Percentiles rank a stretch among this genome's conserved stretches.
phyloP scores from a whole-genome alignment of 345 rosid species.

The Hibiscus trionum region DNA sequence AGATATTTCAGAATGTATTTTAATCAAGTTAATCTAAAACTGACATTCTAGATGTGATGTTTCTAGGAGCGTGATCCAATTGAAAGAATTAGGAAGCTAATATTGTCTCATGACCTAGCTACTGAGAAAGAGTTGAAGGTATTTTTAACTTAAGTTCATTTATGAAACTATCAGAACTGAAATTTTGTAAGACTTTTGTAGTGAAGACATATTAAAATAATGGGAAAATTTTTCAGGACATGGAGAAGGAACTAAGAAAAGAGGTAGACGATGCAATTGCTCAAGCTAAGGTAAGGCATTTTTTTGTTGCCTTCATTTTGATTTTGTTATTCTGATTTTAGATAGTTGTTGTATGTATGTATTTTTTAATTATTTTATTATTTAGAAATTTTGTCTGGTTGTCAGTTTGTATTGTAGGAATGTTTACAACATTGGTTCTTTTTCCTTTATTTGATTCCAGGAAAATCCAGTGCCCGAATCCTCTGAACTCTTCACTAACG shows the following conservation, averaged over 20 bases:
- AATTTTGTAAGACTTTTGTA: not conserved
- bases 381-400: no score
- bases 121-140: constrained; percentile 96
- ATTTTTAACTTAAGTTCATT: not conserved
- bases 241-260: constrained; percentile 81
- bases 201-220: not conserved
- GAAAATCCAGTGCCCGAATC: constrained; percentile 94
- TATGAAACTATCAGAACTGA: not conserved
- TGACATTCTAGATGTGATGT: not conserved
- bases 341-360: not conserved
- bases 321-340: not conserved
- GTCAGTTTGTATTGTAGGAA: no score
- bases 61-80: constrained; percentile 88
- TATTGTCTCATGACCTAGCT: constrained; percentile 72
- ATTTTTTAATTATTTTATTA: no score
- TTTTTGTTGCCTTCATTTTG: not conserved
- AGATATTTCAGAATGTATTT: not conserved
- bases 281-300: constrained; percentile 73
- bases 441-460: constrained; percentile 28
- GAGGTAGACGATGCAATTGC: constrained; percentile 92
- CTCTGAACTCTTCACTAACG: constrained; percentile 75
- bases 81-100: constrained; percentile 77
- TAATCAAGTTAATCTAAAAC: not conserved
- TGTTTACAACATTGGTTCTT: no score
- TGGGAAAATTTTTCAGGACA: constrained; percentile 44